phyloP scores from a whole-genome alignment of 495 filamentous ascomycete genomes.

The Venustampulla echinocandica region DNA sequence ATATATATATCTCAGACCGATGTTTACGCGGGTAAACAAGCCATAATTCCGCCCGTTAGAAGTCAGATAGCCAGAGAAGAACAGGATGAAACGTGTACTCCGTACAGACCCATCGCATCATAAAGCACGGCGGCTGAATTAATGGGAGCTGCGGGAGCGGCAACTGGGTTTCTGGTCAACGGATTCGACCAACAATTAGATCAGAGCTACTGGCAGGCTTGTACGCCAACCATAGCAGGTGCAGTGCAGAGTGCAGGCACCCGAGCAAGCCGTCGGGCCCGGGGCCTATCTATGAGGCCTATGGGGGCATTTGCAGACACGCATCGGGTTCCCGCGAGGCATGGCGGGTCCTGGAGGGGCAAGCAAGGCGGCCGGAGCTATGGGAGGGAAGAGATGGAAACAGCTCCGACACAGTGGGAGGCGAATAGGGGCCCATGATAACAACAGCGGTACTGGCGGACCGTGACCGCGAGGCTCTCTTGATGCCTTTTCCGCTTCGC shows the following conservation, averaged over 20 bases:
- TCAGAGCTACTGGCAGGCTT: no score
- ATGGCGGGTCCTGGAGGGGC: background rate
- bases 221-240: no score
- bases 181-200: no score
- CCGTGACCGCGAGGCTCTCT: conserved; percentile 13
- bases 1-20: conserved; percentile 20
- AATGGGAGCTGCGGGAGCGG: conserved; percentile 10
- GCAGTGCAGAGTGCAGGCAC: conserved; percentile 6
- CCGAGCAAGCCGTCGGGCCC: conserved; percentile 10
- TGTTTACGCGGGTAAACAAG: conserved; percentile 19
- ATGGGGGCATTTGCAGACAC: conserved; percentile 1
- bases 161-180: conserved; percentile 10
- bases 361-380: background rate
- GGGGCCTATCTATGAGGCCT: background rate
- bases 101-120: conserved; percentile 11
- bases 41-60: conserved; percentile 12
- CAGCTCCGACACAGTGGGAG: background rate
- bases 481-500: no score
- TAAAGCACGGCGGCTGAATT: conserved; percentile 18
- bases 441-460: conserved; percentile 15
- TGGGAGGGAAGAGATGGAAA: background rate
- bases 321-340: no score
- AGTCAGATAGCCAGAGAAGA: conserved; percentile 5
- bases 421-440: background rate
- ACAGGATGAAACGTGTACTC: conserved; percentile 12